Evolutionary conservation across 495 filamentous ascomycete genomes (phyloP).

Genomic region (Cercophora newfieldiana): DNA sequence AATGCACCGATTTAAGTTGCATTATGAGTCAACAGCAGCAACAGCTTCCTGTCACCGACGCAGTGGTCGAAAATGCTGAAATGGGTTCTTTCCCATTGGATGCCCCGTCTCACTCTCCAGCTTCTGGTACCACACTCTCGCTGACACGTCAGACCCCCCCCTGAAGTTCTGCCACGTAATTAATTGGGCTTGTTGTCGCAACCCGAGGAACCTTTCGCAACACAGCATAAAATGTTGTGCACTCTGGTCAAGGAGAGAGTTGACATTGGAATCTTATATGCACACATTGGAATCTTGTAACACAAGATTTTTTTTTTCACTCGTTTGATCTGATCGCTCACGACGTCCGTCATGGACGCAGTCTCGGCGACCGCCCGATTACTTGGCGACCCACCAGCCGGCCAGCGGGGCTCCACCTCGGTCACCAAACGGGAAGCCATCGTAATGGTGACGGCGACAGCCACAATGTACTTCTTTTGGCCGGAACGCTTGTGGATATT

Average conservation of each 20-base stretch:
- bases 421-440: slow-evolving; percentile 10
- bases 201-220: not conserved
- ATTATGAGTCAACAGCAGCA: not conserved
- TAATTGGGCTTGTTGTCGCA: not conserved
- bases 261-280: too few species aligned
- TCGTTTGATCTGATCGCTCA: not conserved
- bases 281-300: too few species aligned
- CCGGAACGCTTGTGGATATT: slow-evolving; percentile 8
- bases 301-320: not conserved
- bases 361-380: slow-evolving; percentile 4
- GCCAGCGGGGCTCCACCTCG: slow-evolving; percentile 1
- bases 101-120: not conserved
- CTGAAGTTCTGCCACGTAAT: slow-evolving; percentile 9
- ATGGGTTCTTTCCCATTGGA: not conserved
- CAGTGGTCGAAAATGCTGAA: not conserved
- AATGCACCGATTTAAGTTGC: too few species aligned
- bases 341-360: not conserved
- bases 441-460: slow-evolving; percentile 2
- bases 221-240: not conserved
- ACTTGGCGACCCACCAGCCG: slow-evolving; percentile 7
- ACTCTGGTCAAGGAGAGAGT: not conserved
- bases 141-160: slow-evolving; percentile 2
- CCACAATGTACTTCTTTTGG: slow-evolving; percentile 5
- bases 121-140: not conserved
- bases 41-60: not conserved